Base-by-base conservation (phyloP, 148 eudicot species). In the Hydrangea macrophylla region DNA sequence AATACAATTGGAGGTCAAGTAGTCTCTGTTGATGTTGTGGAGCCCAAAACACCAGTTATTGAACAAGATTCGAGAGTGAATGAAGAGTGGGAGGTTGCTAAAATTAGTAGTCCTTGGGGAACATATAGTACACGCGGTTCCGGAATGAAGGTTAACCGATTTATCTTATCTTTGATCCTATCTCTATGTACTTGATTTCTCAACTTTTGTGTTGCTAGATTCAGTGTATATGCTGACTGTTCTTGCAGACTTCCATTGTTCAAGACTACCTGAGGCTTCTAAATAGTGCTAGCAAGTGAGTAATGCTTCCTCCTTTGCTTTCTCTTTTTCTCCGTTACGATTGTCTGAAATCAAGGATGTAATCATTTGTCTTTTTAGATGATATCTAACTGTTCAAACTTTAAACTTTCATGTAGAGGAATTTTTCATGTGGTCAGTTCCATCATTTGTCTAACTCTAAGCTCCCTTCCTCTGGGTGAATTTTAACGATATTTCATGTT, bases 201-300 rank as follows among this genome's bases (percentile, higher is more conserved):
- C 31, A 5, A 28, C 45, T 20, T 50, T 58, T 9, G 25, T 54
- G 26, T 69, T 60, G 65, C 40, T 51, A 20, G 67, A 27, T n/a
- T 58, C 9, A 6, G 12, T 18, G 6, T 35, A 5, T 27, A 6
- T 55, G 8, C 50, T 71, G 11, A 8, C 50, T 71, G 11, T 9
- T 73, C 12, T 73, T 78, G 77, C 79, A 94, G 99, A 72, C 91
- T 28, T 76, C 88, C 44, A 76, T 95, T 74, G 92, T 89, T 17
- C 63, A 80, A 7, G 92, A 87, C 61, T 85, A 78, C 66, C 79
- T 95, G 55, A 85, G 60, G 63, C 85, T 87, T 59, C 51, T 95
- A 35, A 95, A 95, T 71, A 57, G 85, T 30, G 99, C 96, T 40
- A 85, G 70, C 87, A 91, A 91, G 99, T 95, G 73, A 87, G 92